Evolutionary conservation across 208 protist species (phyloP).

Genomic region (Phytomonas francai): DNA sequence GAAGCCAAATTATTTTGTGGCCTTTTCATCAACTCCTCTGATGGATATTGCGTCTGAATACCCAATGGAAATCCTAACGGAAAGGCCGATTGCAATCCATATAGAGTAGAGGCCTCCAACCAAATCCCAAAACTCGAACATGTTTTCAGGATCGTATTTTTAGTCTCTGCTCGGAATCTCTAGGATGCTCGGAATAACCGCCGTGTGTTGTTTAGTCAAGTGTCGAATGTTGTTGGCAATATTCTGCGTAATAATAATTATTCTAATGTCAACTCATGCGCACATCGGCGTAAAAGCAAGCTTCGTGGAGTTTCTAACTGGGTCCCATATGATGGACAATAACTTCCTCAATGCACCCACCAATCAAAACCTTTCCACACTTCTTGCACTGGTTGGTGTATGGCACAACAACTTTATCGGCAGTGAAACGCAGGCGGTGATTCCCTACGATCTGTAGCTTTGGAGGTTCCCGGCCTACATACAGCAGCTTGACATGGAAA

Average conservation of each 20-base stretch:
- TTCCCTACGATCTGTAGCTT: slow-evolving; percentile 98
- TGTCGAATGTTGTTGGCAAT: slow-evolving; percentile 95
- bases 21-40: slow-evolving; percentile 80
- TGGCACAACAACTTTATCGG: slow-evolving; percentile 97
- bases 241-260: slow-evolving; percentile 95
- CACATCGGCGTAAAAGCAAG: slow-evolving; percentile 89
- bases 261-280: slow-evolving; percentile 82
- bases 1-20: slow-evolving; percentile 89
- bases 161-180: slow-evolving; percentile 96
- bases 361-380: slow-evolving; percentile 87
- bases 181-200: slow-evolving; percentile 91
- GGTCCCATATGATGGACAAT: slow-evolving; percentile 76
- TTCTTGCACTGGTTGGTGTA: slow-evolving; percentile 92
- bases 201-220: slow-evolving; percentile 87
- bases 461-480: slow-evolving; percentile 95
- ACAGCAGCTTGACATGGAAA: slow-evolving; percentile 97
- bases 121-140: slow-evolving; percentile 98
- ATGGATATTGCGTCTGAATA: slow-evolving; percentile 92
- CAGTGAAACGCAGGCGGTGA: slow-evolving; percentile 92
- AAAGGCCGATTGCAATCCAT: slow-evolving; percentile 95
- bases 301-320: slow-evolving; percentile 92
- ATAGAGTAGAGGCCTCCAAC: slow-evolving; percentile 97
- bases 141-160: slow-evolving; percentile 93
- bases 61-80: slow-evolving; percentile 93
- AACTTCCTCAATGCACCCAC: slow-evolving; percentile 64